Base-by-base conservation (phyloP, 345 rosid species). In the Salix koriyanagi region DNA sequence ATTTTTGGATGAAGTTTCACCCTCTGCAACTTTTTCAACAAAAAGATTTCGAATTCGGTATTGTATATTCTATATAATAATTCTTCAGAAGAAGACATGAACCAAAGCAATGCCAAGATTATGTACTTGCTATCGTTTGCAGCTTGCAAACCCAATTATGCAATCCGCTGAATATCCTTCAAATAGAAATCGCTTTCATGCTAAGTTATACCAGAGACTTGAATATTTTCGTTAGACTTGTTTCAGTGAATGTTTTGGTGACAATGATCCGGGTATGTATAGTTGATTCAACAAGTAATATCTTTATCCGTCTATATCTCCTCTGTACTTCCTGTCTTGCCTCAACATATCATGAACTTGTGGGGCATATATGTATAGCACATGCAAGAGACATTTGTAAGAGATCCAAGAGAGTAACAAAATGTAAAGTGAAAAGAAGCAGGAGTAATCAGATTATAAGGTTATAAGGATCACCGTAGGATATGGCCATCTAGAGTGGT, bases 401-500 rank as follows among this genome's bases (percentile, higher is more conserved):
- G 1, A 25, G 10, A 11, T n/a, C 25, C 23, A 23, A 9, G 26
- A 56, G 64, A 58, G 23, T 23, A 6, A 10, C 44, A 65, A n/a
- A 25, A 12, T 30, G 28, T n/a, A 13, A 19, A 69, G 9, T 14
- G 23, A 42, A 46, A 60, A 54, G 32, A 67, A 54, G 16, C 7
- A 36, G 4, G 23, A 52, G 25, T 25, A 25, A 16, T 28, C 14
- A 30, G 26, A 16, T 21, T 26, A 32, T 65, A 65, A 21, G 6
- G 60, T 41, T 16, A 62, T 30, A 65, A 42, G 4, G 23, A 74
- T 76, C 78, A 90, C 94, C 83, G 94, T 89, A 2, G 94, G 94
- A 83, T 91, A 91, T 28, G 94, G 94, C 94, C 94, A 91, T 80
- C 83, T 73, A 69, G 60, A 79, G 70, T 89, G 92, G 30, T 56